A percentile compares a stretch with the other conserved stretches of the same genome.
phyloP scores from a whole-genome alignment of 495 filamentous ascomycete species.

The Lepraria neglecta region DNA sequence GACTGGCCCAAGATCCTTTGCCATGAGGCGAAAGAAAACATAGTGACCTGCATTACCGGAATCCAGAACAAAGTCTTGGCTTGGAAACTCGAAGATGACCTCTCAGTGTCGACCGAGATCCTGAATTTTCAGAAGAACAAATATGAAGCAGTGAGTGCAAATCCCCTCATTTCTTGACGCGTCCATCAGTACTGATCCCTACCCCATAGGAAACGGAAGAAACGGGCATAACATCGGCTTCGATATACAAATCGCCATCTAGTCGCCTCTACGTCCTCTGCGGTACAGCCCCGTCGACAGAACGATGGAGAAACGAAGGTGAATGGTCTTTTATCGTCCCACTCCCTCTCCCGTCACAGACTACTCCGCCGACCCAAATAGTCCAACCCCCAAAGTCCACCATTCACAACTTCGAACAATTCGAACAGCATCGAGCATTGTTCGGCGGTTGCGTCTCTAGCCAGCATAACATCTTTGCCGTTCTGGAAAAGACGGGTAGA shows the following conservation, averaged over 20 bases:
- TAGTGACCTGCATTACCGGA: slow-evolving; percentile 19
- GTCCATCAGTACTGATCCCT: background rate
- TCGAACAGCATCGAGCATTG: slow-evolving; percentile 9
- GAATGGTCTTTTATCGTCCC: slow-evolving; percentile 27
- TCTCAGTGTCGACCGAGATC: background rate
- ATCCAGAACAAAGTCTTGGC: slow-evolving; percentile 12
- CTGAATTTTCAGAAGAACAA: slow-evolving; percentile 9
- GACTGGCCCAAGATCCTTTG: slow-evolving; percentile 16
- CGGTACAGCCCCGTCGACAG: slow-evolving; percentile 22
- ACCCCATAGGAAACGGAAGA: slow-evolving; percentile 16
- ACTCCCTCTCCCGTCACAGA: background rate
- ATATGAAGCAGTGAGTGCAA: slow-evolving; percentile 14
- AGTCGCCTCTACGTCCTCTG: slow-evolving; percentile 17
- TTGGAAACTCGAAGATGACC: slow-evolving; percentile 13
- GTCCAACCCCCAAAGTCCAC: background rate
- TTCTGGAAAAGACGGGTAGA: slow-evolving; percentile 16
- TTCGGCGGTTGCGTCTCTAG: slow-evolving; percentile 15
- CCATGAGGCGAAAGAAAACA: background rate
- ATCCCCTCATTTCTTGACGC: no score
- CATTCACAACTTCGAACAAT: slow-evolving; percentile 17
- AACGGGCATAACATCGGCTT: slow-evolving; percentile 23
- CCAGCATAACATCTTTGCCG: slow-evolving; percentile 13
- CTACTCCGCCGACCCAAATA: no score
- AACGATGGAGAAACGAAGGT: slow-evolving; percentile 18
- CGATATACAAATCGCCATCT: slow-evolving; percentile 16